Evolutionary conservation across 2,329 filamentous ascomycete genomes (phyloP), one percentile per base, ranked within the genome.

Genomic region (Aspergillus udagawae): DNA sequence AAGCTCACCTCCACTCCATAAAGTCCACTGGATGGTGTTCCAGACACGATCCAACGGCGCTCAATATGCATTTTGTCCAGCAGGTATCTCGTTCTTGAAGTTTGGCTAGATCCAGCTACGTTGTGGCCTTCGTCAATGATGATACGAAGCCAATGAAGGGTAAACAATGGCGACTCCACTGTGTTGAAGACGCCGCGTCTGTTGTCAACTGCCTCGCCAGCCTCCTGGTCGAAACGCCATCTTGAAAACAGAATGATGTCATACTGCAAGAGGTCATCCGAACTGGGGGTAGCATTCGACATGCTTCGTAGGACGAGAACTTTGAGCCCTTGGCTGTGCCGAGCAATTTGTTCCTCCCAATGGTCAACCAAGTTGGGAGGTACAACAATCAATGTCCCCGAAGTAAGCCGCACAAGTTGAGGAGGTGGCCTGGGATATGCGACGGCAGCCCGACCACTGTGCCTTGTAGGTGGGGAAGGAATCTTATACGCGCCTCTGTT

Each of bases 71-170:
- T 77, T 52, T 80, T 75, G 38, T 81, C 75, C 4, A 85, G 75
- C 8, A 86, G 77, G 17, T 80, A 70, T 4, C 83, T 78, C 32
- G 84, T 82, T 49, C 79, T 82, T 1, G 85, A 91, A 63, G 80
- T 84, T 52, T 78, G 79, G 9, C 78, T 77, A 5, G 83, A 83
- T 41, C 89, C 88, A 0, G 91, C 90, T 57, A 96, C 86, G 58
- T 84, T 89, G 70, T 97, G 92, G 0, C 93, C 93, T 79, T 97
- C 93, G 62, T 97, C 93, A 20, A 96, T 88, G 49, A 97, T 92
- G 49, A 95, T 87, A 1, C 93, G 83, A 65, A 96, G 87, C 82
- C 93, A 96, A 64, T 91, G 91, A 3, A 97, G 73, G 7, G 83
- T 74, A 42, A 85, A 85, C 20, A 97, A 73, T 0, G 88, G 83